Conservation (phyloP, 164 flowering plant genomes). For the Liriodendron chinense region DNA sequence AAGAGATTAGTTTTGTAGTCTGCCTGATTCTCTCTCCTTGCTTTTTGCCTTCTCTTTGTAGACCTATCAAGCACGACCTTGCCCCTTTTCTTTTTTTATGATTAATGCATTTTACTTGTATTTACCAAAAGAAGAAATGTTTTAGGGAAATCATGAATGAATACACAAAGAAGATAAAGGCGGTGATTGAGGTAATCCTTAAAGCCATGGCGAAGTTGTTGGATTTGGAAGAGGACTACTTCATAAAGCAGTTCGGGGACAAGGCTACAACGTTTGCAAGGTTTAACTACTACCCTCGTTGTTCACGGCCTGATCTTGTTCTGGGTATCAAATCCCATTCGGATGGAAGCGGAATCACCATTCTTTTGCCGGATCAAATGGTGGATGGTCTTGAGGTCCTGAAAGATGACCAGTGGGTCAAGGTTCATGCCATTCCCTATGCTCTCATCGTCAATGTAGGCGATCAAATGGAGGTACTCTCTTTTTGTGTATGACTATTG, state of each 20-base stretch:
- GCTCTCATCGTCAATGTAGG: slow-evolving; percentile 9
- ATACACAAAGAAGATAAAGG: slow-evolving; percentile 18
- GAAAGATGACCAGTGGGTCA: slow-evolving; percentile 31
- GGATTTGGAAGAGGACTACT: slow-evolving; percentile 29
- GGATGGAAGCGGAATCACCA: slow-evolving; percentile 34
- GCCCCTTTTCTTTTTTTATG: too few species aligned
- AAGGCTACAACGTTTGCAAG: slow-evolving; percentile 17
- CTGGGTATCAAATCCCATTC: slow-evolving; percentile 39
- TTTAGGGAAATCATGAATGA: slow-evolving; percentile 34
- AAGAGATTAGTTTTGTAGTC: too few species aligned
- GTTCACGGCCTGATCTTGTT: slow-evolving; percentile 38
- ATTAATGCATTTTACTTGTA: too few species aligned
- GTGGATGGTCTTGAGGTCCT: slow-evolving; percentile 42
- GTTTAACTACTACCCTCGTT: slow-evolving; percentile 42
- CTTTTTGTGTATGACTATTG: neutral
- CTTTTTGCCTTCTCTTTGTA: too few species aligned
- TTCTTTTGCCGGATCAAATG: slow-evolving; percentile 34
- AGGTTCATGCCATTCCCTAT: slow-evolving; percentile 16
- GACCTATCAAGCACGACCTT: too few species aligned
- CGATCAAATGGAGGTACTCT: slow-evolving; percentile 11
- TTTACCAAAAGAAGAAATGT: too few species aligned
- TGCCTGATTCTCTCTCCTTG: too few species aligned
- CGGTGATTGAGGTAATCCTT: slow-evolving; percentile 12
- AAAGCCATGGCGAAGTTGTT: slow-evolving; percentile 36
- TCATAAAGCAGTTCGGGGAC: slow-evolving; percentile 27